phyloP scores from a whole-genome alignment of 164 flowering plant species.

The Vitis labrusca region DNA sequence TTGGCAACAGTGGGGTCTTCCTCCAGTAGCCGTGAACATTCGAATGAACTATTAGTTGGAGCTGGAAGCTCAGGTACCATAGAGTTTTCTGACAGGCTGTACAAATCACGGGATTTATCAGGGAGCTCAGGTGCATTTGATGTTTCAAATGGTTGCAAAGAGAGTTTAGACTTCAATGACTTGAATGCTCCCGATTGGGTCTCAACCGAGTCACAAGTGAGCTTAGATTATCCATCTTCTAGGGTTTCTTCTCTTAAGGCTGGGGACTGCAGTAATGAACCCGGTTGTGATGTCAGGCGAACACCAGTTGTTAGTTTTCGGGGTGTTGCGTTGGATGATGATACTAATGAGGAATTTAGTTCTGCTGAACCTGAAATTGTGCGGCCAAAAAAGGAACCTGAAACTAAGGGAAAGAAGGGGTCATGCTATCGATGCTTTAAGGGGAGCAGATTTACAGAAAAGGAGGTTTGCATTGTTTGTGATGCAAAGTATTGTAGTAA shows the following conservation, averaged over 20 bases:
- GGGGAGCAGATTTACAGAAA: constrained; percentile 84
- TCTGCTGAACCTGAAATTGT: constrained; percentile 25
- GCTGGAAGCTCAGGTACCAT: constrained; percentile 33
- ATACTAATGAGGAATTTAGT: constrained; percentile 25
- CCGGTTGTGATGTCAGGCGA: constrained; percentile 32
- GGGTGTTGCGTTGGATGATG: constrained; percentile 39
- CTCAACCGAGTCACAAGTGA: constrained; percentile 50
- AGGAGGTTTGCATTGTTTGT: constrained; percentile 94
- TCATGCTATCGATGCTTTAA: constrained; percentile 81
- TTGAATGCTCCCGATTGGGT: constrained; percentile 50
- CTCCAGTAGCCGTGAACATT: constrained; percentile 30
- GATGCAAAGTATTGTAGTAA: constrained; percentile 87
- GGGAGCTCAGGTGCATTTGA: constrained; percentile 25
- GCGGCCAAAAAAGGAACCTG: constrained; percentile 32
- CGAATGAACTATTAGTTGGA: constrained; percentile 30
- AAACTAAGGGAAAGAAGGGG: constrained; percentile 48
- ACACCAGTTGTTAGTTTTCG: constrained; percentile 45
- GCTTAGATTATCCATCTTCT: constrained; percentile 63
- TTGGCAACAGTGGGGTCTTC: constrained; percentile 29
- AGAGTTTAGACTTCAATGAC: constrained; percentile 36
- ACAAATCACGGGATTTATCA: constrained; percentile 30
- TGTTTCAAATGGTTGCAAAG: constrained; percentile 34
- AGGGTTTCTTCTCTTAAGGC: constrained; percentile 49
- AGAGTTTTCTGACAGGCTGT: constrained; percentile 45
- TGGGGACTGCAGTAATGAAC: constrained; percentile 32